These are phyloP conservation scores for Pleurotus salmoneostramineus DNA, from an alignment of 768 basidiomycete genomes.

Conservation along the genomic window DNA sequence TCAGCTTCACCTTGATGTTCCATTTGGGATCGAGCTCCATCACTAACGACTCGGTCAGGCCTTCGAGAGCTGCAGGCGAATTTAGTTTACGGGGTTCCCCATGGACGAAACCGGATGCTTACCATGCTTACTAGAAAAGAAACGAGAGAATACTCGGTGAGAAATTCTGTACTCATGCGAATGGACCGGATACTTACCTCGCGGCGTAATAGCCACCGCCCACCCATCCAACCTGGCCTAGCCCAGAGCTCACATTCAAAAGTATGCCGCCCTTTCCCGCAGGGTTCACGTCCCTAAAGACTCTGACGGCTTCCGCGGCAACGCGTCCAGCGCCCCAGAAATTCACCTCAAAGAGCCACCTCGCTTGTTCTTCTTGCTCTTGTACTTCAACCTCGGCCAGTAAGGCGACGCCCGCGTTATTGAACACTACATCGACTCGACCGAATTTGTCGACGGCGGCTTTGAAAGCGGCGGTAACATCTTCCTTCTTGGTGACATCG, in stretches of 20 bases:
- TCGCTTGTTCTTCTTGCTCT: slow-evolving; percentile 14
- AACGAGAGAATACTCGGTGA: not conserved
- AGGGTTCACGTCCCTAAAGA: slow-evolving; percentile 32
- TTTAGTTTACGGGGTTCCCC: no score
- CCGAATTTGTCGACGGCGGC: slow-evolving; percentile 9
- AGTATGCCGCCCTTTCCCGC: slow-evolving; percentile 30
- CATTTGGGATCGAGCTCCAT: slow-evolving; percentile 28
- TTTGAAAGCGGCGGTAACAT: slow-evolving; percentile 12
- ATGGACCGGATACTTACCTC: not conserved
- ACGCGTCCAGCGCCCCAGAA: slow-evolving; percentile 28
- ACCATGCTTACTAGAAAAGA: slow-evolving; percentile 1
- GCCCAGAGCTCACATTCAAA: slow-evolving; percentile 23
- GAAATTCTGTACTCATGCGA: not conserved
- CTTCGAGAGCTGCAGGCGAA: slow-evolving; percentile 20
- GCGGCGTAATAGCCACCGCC: slow-evolving; percentile 19
- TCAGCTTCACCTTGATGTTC: no score
- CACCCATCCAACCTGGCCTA: slow-evolving; percentile 13
- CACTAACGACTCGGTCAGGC: slow-evolving; percentile 20
- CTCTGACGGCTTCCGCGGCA: slow-evolving; percentile 23
- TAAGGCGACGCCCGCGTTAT: slow-evolving; percentile 13
- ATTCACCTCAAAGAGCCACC: slow-evolving; percentile 20
- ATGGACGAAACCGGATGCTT: not conserved
- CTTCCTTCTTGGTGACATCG: slow-evolving; percentile 27
- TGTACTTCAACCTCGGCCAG: slow-evolving; percentile 19
- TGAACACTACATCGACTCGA: slow-evolving; percentile 15